Conservation (phyloP, 768 basidiomycete species). For the Russula lepida region DNA sequence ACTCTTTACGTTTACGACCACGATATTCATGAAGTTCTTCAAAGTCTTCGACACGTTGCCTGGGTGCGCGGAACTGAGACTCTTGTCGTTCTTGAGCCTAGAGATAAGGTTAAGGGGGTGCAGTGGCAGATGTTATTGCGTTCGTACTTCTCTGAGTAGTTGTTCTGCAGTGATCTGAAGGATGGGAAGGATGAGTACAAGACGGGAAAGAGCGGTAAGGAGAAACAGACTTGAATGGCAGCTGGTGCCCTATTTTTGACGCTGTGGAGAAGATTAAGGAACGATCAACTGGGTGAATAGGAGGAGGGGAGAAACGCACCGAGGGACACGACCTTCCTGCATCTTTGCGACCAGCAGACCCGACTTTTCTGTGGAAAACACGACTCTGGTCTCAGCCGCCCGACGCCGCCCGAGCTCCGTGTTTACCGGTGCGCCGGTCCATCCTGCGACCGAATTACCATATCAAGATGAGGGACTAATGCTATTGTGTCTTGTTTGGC, state of each 20-base stretch:
- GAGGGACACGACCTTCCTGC: constrained; percentile 77
- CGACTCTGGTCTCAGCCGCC: no score
- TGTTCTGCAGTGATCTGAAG: constrained; percentile 94
- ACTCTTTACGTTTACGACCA: constrained; percentile 87
- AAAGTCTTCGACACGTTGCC: constrained; percentile 93
- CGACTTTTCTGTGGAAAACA: neutral
- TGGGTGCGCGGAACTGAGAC: constrained; percentile 81
- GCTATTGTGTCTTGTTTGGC: constrained; percentile 20
- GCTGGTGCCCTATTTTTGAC: constrained; percentile 97
- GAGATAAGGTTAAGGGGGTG: constrained; percentile 1
- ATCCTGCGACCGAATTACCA: constrained; percentile 5
- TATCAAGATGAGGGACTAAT: constrained; percentile 3
- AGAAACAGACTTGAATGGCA: constrained; percentile 65
- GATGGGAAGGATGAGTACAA: constrained; percentile 15
- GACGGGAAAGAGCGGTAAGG: neutral
- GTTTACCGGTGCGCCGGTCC: neutral
- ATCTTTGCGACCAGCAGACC: constrained; percentile 28
- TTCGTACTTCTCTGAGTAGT: constrained; percentile 78
- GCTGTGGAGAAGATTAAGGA: constrained; percentile 31
- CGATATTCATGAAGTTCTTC: constrained; percentile 88
- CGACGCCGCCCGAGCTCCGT: neutral
- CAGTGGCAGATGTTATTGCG: neutral
- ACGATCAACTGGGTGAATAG: neutral
- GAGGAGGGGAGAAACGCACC: constrained; percentile 33
- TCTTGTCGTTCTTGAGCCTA: constrained; percentile 98